Evolutionary conservation across 352 stramenopile genomes (phyloP).

Genomic region (Pythium brassicae): DNA sequence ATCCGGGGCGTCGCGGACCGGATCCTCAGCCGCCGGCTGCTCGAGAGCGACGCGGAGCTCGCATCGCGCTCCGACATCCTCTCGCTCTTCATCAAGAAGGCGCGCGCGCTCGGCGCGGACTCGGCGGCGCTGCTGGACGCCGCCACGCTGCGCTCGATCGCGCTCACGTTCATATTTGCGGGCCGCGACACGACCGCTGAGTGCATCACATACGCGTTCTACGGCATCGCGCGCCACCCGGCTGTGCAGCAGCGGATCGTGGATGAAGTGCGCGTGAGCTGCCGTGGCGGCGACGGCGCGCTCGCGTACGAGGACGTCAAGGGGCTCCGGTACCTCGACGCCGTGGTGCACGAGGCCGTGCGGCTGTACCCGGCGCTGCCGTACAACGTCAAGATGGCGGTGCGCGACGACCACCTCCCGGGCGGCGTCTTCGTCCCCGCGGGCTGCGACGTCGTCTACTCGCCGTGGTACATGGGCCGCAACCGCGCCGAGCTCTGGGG

Average conservation of each 20-base stretch:
- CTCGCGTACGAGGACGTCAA: conserved; percentile 47
- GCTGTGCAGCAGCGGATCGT: conserved; percentile 50
- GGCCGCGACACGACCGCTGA: conserved; percentile 78
- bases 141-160: conserved; percentile 50
- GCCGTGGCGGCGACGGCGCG: too few relatives aligned
- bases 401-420: background rate
- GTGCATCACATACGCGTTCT: conserved; percentile 76
- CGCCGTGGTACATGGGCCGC: conserved; percentile 70
- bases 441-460: conserved; percentile 60
- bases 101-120: conserved; percentile 28
- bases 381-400: conserved; percentile 53
- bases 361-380: conserved; percentile 71
- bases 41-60: conserved; percentile 29
- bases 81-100: conserved; percentile 52
- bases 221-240: conserved; percentile 56
- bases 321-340: conserved; percentile 61
- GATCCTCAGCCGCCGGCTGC: conserved; percentile 32
- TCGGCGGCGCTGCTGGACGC: conserved; percentile 17
- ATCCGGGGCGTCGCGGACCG: conserved; percentile 35
- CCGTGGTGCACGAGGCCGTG: conserved; percentile 64
- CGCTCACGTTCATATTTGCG: conserved; percentile 82
- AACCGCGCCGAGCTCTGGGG: conserved; percentile 39
- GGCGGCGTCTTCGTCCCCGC: conserved; percentile 51
- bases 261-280: conserved; percentile 32
- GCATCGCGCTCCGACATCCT: conserved; percentile 35